A percentile compares a stretch with the other conserved stretches of the same genome.
Conservation (phyloP, 106 monocot species). For the Ottelia alismoides region DNA sequence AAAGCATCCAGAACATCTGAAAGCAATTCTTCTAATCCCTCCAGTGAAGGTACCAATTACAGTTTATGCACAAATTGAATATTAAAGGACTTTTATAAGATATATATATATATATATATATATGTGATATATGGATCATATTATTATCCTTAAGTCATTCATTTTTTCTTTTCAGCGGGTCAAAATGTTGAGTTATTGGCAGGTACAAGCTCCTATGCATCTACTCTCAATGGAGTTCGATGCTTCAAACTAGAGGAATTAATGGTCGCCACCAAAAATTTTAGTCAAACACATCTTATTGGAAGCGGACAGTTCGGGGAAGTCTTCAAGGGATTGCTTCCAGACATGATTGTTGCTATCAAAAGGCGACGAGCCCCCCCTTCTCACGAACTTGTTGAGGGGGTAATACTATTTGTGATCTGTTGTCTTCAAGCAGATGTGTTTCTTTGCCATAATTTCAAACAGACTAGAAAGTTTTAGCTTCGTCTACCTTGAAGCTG, state of each 20-base stretch:
- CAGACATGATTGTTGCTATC: conserved; percentile 80
- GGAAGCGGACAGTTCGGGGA: conserved; percentile 81
- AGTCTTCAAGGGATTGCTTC: conserved; percentile 88
- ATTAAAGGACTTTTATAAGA: no score
- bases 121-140: not conserved
- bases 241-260: conserved; percentile 60
- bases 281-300: conserved; percentile 65
- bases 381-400: conserved; percentile 43
- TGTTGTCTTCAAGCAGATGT: no score
- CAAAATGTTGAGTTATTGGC: conserved; percentile 28
- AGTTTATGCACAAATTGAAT: not conserved
- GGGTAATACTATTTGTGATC: conserved; percentile 42
- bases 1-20: conserved; percentile 40
- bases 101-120: not conserved
- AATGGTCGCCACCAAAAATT: conserved; percentile 65
- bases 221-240: conserved; percentile 30
- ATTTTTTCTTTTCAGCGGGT: conserved; percentile 23
- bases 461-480: no score
- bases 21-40: conserved; percentile 59
- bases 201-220: conserved; percentile 23
- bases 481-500: no score
- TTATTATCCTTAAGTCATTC: not conserved
- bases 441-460: no score
- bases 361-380: conserved; percentile 54
- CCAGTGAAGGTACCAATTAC: conserved; percentile 32